These are phyloP conservation scores for Eustoma russellianum DNA, from an alignment of 257 asterid species.

Conservation along the genomic window DNA sequence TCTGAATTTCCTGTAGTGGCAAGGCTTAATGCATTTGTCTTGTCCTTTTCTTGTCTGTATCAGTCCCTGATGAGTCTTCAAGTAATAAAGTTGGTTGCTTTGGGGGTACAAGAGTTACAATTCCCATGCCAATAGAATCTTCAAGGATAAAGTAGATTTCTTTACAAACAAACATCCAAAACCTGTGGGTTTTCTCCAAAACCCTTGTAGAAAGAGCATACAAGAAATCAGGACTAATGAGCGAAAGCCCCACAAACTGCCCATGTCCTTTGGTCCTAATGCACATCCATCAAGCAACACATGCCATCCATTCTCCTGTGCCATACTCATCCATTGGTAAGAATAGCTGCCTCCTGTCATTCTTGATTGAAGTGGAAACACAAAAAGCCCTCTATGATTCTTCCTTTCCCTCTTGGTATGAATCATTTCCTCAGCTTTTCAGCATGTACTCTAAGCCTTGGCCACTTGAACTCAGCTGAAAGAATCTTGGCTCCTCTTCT, in stretches of 20 bases:
- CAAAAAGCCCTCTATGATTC: constrained; percentile 54
- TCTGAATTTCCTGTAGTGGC: constrained; percentile 8
- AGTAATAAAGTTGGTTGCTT: constrained; percentile 19
- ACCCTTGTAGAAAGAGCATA: constrained; percentile 81
- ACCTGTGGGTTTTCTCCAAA: constrained; percentile 83
- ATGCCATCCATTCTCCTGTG: constrained; percentile 90
- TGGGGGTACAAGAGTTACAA: constrained; percentile 46
- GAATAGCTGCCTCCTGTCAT: constrained; percentile 73
- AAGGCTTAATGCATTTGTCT: constrained; percentile 9
- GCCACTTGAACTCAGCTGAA: constrained; percentile 92
- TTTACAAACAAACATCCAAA: constrained; percentile 82
- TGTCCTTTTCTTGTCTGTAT: too few species aligned
- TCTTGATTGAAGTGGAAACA: constrained; percentile 83
- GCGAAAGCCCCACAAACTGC: constrained; percentile 58
- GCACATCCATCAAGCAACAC: constrained; percentile 88
- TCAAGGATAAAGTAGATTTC: constrained; percentile 48
- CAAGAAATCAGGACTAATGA: constrained; percentile 78
- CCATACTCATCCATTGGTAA: constrained; percentile 87
- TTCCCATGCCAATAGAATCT: constrained; percentile 43
- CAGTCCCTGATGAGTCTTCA: constrained; percentile 52
- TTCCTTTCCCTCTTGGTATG: constrained; percentile 34
- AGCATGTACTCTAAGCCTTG: constrained; percentile 62
- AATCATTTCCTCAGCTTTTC: constrained; percentile 42
- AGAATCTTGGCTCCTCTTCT: constrained; percentile 54
- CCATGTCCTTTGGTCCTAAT: constrained; percentile 83